Conservation (phyloP, 371 early-diverging fungal species). For the Saksenaea vasiformis region DNA sequence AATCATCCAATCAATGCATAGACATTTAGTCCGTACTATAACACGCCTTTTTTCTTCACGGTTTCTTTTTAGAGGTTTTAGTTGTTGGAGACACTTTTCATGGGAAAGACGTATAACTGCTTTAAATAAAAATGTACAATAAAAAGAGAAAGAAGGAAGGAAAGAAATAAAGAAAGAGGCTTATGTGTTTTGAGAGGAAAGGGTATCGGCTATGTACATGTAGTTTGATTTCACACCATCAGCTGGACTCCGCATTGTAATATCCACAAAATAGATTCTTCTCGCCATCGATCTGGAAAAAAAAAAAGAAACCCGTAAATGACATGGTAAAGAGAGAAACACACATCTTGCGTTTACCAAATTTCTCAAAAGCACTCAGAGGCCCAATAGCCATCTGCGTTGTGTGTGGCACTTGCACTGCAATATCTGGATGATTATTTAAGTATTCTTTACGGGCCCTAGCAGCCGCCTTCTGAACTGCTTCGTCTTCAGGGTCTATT, state of each 20-base stretch:
- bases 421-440: conserved; percentile 43
- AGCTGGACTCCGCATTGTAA: conserved; percentile 20
- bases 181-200: neutral
- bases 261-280: conserved; percentile 21
- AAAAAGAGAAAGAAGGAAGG: neutral
- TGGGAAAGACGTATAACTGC: too few species aligned
- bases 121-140: too few species aligned
- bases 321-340: too few species aligned
- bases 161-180: neutral
- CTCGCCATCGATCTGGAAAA: conserved; percentile 23
- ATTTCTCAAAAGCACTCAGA: conserved; percentile 17
- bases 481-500: conserved; percentile 55
- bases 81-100: too few species aligned
- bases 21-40: too few species aligned
- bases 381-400: conserved; percentile 32
- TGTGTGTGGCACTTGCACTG: conserved; percentile 9
- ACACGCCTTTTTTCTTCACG: too few species aligned
- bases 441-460: conserved; percentile 55
- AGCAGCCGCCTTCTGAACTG: conserved; percentile 45
- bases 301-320: neutral
- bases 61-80: too few species aligned
- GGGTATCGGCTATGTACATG: neutral
- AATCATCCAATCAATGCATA: too few species aligned
- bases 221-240: conserved; percentile 12
- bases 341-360: conserved; percentile 13